phyloP scores from a whole-genome alignment of 352 stramenopile genomes.

The Globisporangium nodosum region DNA sequence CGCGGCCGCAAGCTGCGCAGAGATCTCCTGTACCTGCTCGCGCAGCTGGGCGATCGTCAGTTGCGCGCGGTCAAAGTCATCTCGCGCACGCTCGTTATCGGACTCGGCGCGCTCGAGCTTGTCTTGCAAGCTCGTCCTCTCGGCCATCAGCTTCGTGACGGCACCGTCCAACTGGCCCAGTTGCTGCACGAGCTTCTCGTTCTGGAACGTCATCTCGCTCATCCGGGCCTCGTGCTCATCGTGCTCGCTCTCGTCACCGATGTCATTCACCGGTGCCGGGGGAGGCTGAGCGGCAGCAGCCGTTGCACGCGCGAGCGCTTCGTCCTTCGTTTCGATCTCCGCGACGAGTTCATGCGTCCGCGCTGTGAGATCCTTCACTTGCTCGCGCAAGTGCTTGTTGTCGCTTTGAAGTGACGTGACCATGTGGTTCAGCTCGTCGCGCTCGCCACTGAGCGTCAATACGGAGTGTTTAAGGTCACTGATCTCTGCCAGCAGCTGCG shows the following conservation, averaged over 20 bases:
- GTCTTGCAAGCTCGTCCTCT: conserved; percentile 34
- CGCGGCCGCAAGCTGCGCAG: conserved; percentile 37
- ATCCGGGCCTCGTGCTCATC: conserved; percentile 8
- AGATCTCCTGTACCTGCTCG: conserved; percentile 55
- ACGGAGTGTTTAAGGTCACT: conserved; percentile 39
- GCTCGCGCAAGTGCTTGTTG: conserved; percentile 16
- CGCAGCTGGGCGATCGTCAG: conserved; percentile 40
- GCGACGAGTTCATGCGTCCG: conserved; percentile 4
- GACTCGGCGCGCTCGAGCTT: conserved; percentile 41
- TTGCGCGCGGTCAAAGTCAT: conserved; percentile 28
- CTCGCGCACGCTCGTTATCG: conserved; percentile 26
- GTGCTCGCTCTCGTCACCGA: conserved; percentile 7
- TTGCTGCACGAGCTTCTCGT: conserved; percentile 35
- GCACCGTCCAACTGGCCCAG: conserved; percentile 35
- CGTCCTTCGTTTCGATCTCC: conserved; percentile 21
- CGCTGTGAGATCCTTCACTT: conserved; percentile 19
- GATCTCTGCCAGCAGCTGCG: conserved; percentile 46
- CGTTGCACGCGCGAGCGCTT: conserved; percentile 5
- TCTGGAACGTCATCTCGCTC: conserved; percentile 14
- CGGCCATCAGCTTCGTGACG: conserved; percentile 45
- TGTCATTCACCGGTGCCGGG: conserved; percentile 7
- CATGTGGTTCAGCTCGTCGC: conserved; percentile 6
- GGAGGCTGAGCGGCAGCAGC: conserved; percentile 2
- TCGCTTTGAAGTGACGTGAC: conserved; percentile 4
- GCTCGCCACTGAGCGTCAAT: conserved; percentile 13